Evolutionary conservation across 352 stramenopile species (phyloP), one percentile per base, ranked within the genome.

Genomic region (Peronospora destructor): DNA sequence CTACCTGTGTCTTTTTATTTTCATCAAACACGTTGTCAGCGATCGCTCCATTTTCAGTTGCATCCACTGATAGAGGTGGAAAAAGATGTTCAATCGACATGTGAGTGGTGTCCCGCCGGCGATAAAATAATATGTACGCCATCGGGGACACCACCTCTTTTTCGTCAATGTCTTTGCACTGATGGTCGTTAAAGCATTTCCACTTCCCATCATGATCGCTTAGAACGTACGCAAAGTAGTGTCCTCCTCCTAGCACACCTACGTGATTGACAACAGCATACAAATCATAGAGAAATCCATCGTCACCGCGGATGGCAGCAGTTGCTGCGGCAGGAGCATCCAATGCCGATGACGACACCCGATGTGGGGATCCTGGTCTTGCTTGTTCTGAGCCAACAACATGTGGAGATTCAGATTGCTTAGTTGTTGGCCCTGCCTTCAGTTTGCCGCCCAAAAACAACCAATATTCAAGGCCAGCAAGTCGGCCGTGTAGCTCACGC

Each of bases 181-280:
- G 78, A 53, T 84, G 90, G 70, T 99, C 96, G 56, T 99, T 98
- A 64, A 99, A 98, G 61, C 96, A 94, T 54, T 97, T 97, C 96
- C 96, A 99, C 61, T 98, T 97, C 21, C 84, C 84, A 51, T 91
- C 79, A 11, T 83, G 61, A 61, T 91, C 80, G 44, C 75, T 91
- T 28, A 87, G 44, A 13, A 91, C 68, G 43, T 91, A 91, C 1
- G 84, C 83, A 57, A 91, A 88, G 66, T 99, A 99, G 62, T 99
- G 96, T 2, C 96, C 96, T 40, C 75, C 87, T 23, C 91, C 94
- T 1, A 98, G 70, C 2, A 87, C 93, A 17, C 96, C 96, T 48
- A 97, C 91, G 58, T 99, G 96, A 68, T 99, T 97, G 29, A 98
- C 91, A 7, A 99, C 94, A 6, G 84, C 94, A 59, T 98, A 98